These are phyloP conservation scores for Sordariomycetes sp. DNA, from an alignment of 2,329 filamentous ascomycete species.

Conservation along the genomic window DNA sequence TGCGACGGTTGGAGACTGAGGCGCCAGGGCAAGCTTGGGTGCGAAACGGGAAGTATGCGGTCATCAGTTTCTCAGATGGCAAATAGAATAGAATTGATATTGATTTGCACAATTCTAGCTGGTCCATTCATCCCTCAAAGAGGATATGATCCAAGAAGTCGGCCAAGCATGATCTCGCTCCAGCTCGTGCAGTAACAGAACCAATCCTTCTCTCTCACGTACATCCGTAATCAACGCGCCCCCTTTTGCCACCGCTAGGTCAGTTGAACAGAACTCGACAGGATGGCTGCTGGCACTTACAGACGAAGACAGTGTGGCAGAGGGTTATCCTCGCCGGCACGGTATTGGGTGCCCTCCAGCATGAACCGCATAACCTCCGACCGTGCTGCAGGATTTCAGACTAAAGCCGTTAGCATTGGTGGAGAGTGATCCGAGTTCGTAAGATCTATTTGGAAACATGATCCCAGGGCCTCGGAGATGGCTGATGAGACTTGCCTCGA, in stretches of 20 bases:
- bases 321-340: conserved; percentile 6
- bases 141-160: neutral
- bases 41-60: conserved; percentile 61
- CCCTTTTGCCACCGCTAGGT: conserved; percentile 4
- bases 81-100: neutral
- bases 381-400: neutral
- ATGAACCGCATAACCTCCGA: neutral
- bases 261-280: no score
- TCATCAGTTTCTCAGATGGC: conserved; percentile 28
- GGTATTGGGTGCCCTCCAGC: conserved; percentile 4
- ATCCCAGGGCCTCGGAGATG: no score
- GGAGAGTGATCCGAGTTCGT: no score
- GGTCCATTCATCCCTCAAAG: neutral
- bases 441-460: no score
- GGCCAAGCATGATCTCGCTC: neutral
- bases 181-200: neutral
- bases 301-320: conserved; percentile 6
- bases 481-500: no score
- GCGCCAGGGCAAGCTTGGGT: conserved; percentile 51
- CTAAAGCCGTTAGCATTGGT: neutral
- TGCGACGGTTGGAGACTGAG: conserved; percentile 30
- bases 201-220: neutral
- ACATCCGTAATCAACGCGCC: conserved; percentile 6
- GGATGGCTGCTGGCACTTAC: no score
- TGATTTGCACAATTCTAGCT: conserved; percentile 1